Conservation (phyloP, 257 asterid genomes). For the Henckelia pumila region DNA sequence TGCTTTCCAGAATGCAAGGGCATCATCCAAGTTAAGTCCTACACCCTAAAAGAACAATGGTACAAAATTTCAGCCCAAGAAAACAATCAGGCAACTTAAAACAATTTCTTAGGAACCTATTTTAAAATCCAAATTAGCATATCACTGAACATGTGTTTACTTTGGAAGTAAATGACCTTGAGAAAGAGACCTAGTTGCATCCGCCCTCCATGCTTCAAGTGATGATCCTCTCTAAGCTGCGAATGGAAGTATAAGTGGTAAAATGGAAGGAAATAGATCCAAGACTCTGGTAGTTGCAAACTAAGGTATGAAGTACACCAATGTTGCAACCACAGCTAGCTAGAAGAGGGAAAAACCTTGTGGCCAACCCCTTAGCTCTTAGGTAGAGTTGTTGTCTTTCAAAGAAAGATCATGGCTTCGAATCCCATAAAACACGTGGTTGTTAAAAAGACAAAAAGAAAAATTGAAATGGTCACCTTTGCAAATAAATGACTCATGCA, state of each 20-base stretch:
- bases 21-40: constrained; percentile 95
- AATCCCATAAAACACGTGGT: background rate
- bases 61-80: constrained; percentile 25
- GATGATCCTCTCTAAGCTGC: constrained; percentile 98
- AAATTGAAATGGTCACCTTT: constrained; percentile 47
- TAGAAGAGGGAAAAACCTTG: constrained; percentile 13
- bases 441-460: background rate
- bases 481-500: constrained; percentile 97
- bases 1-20: constrained; percentile 94
- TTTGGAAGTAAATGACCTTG: constrained; percentile 51
- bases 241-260: constrained; percentile 21
- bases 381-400: background rate
- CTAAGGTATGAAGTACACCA: background rate
- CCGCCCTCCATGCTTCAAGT: constrained; percentile 96
- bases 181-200: constrained; percentile 95
- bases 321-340: background rate
- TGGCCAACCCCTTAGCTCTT: background rate
- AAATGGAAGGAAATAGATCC: background rate
- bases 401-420: background rate
- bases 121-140: background rate
- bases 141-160: background rate
- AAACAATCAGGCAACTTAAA: constrained; percentile 12
- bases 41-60: constrained; percentile 56
- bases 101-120: constrained; percentile 17
- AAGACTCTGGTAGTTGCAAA: background rate